Evolutionary conservation across 1,284 basidiomycete genomes (phyloP).

Genomic region (Kalmanozyma brasiliensis): DNA sequence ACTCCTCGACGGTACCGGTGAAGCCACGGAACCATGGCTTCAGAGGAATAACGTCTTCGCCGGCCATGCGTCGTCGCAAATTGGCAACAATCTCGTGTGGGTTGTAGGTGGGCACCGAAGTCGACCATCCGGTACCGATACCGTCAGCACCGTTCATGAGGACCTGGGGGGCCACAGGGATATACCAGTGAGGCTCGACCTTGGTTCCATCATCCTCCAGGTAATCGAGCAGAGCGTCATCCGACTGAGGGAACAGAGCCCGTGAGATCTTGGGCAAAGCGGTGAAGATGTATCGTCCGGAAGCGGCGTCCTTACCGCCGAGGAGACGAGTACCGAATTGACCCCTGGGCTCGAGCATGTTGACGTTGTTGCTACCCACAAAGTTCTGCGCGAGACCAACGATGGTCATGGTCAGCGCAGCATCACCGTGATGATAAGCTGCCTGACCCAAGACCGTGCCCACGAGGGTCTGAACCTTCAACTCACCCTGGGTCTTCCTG

Average conservation of each 20-base stretch:
- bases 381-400: slow-evolving; percentile 93
- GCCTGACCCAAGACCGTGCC: slow-evolving; percentile 95
- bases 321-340: slow-evolving; percentile 85
- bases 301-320: slow-evolving; percentile 78
- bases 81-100: slow-evolving; percentile 90
- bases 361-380: slow-evolving; percentile 96
- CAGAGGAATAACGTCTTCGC: slow-evolving; percentile 86
- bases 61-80: slow-evolving; percentile 84
- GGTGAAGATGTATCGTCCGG: slow-evolving; percentile 96
- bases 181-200: slow-evolving; percentile 95
- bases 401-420: slow-evolving; percentile 86
- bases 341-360: slow-evolving; percentile 87
- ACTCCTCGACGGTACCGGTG: slow-evolving; percentile 81
- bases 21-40: slow-evolving; percentile 98
- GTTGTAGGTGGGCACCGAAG: slow-evolving; percentile 91
- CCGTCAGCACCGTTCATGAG: slow-evolving; percentile 95
- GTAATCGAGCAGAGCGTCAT: slow-evolving; percentile 85
- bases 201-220: slow-evolving; percentile 86
- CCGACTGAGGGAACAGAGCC: slow-evolving; percentile 81
- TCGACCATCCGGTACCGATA: slow-evolving; percentile 99
- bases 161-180: slow-evolving; percentile 88
- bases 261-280: slow-evolving; percentile 82
- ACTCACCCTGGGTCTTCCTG: slow-evolving; percentile 88
- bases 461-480: slow-evolving; percentile 95
- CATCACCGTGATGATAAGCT: slow-evolving; percentile 96